Evolutionary conservation across 805 yeast species (phyloP), one percentile per base, ranked within the genome.

Genomic region (Kazachstania martiniae): DNA sequence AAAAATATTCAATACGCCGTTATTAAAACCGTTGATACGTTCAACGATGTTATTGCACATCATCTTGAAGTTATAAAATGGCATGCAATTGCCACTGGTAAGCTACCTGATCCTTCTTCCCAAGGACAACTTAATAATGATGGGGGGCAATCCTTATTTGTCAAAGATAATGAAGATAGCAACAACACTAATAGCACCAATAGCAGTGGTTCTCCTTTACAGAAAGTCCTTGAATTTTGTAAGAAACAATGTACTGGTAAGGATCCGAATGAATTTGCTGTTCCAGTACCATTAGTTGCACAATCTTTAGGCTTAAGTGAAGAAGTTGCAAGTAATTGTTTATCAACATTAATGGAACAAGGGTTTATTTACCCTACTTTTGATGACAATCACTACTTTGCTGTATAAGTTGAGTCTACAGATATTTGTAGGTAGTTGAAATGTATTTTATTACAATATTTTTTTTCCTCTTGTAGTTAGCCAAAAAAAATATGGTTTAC

Each of bases 281-380:
- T 80, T n/a, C 85, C 83, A 15, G 61, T 73, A 9, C 70, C 67
- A 35, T 63, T 72, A 39, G 70, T 81, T 37, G 65, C 76, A 10
- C 81, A 75, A 46, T 62, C 66, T 21, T 60, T 80, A 47, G 65
- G 62, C 31, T 37, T 77, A 7, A 46, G 68, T 23, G 67, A 62
- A 33, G 71, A 66, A 16, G 68, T 65, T 19, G 77, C 70, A 14
- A 59, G 61, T 39, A 55, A 60, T 18, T 63, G 63, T 40, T 72
- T 83, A 46, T 63, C 62, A 21, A 62, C 63, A 15, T 62, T 81
- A 44, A 66, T 72, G 9, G 86, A 79, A 27, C 75, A 68, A 36
- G 93, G 87, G 23, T 74, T 65, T 43, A 65, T 79, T 29, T 81
- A 77, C 51, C 66, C 70, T 29, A 84, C 86, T 10, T 70, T 71